Conservation (phyloP, 768 basidiomycete genomes). For the Kwoniella europaea region DNA sequence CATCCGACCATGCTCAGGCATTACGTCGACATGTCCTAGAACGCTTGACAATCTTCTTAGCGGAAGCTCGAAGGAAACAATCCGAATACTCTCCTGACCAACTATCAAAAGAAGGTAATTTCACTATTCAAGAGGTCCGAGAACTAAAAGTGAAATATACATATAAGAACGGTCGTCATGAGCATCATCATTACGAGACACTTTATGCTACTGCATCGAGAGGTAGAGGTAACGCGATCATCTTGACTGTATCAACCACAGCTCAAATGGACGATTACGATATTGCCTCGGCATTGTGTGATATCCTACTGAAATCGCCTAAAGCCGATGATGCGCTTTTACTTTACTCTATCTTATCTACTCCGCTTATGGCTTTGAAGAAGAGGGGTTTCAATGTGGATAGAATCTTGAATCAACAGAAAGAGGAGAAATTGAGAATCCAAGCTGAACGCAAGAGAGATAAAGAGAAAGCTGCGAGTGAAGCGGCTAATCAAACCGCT, state of each 20-base stretch:
- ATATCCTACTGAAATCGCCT: conserved; percentile 74
- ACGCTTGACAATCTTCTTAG: conserved; percentile 84
- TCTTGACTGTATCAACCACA: conserved; percentile 77
- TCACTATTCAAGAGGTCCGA: conserved; percentile 52
- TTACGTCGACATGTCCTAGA: conserved; percentile 64
- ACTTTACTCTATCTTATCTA: conserved; percentile 92
- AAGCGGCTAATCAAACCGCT: conserved; percentile 1
- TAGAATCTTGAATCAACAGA: conserved; percentile 83
- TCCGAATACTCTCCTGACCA: conserved; percentile 55
- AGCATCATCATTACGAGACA: conserved; percentile 40
- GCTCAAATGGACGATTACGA: conserved; percentile 87
- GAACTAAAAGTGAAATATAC: conserved; percentile 49
- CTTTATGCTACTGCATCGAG: conserved; percentile 46
- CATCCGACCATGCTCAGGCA: conserved; percentile 36
- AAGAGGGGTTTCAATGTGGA: conserved; percentile 67
- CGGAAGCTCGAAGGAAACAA: conserved; percentile 68
- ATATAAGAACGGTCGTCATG: conserved; percentile 33
- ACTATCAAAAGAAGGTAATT: conserved; percentile 55
- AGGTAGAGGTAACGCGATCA: conserved; percentile 45
- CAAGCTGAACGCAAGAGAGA: conserved; percentile 56
- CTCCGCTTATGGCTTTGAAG: conserved; percentile 71
- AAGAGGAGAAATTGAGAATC: conserved; percentile 65
- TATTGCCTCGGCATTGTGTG: conserved; percentile 82
- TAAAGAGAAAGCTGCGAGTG: conserved; percentile 32
- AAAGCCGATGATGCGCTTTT: conserved; percentile 85